phyloP scores from a whole-genome alignment of 179 eudicot species.

The Patellifolia procumbens region DNA sequence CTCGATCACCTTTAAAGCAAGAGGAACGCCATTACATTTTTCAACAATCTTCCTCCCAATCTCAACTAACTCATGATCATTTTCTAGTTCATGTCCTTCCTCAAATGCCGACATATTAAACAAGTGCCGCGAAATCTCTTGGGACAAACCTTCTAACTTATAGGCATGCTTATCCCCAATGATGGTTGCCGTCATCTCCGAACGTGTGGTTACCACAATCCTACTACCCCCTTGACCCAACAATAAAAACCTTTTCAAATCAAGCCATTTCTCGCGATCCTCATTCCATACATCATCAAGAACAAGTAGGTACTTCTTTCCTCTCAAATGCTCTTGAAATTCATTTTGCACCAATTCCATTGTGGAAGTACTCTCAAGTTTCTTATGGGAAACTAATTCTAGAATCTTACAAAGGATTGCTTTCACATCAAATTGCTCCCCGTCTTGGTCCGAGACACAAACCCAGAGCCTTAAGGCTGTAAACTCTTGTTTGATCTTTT shows the following conservation, averaged over 20 bases:
- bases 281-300: conserved; percentile 3
- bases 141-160: neutral
- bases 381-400: neutral
- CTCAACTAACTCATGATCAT: neutral
- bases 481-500: neutral
- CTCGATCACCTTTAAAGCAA: neutral
- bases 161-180: neutral
- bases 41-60: neutral
- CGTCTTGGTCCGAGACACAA: neutral
- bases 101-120: neutral
- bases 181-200: neutral
- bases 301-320: neutral
- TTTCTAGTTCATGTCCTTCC: neutral
- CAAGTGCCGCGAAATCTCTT: neutral
- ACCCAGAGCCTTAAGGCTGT: neutral
- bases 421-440: neutral
- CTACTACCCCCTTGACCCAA: neutral
- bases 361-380: neutral
- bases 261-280: neutral
- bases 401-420: neutral
- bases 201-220: neutral
- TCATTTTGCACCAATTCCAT: neutral
- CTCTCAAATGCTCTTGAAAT: neutral
- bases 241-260: neutral
- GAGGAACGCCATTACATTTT: neutral